phyloP scores from a whole-genome alignment of 2,329 filamentous ascomycete species.

The Aspergillus eucalypticola region DNA sequence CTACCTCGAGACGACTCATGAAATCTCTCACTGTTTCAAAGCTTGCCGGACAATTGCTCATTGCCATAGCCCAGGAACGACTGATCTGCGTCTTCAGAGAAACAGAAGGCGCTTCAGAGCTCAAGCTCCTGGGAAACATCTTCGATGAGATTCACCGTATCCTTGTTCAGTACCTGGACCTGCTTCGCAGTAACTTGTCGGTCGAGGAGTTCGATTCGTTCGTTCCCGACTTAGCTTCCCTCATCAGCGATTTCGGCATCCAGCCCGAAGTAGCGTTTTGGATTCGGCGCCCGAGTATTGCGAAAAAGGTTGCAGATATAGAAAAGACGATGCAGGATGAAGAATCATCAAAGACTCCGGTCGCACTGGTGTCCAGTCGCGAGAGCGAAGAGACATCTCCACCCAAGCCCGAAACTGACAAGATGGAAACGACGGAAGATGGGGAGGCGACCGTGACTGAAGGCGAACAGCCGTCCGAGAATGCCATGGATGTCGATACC shows the following conservation, averaged over 20 bases:
- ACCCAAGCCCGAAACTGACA: slow-evolving; percentile 21
- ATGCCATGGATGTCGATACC: slow-evolving; percentile 39
- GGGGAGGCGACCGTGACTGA: slow-evolving; percentile 21
- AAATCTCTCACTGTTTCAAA: slow-evolving; percentile 74
- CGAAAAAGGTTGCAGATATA: slow-evolving; percentile 58
- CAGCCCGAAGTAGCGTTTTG: slow-evolving; percentile 81
- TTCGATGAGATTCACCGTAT: slow-evolving; percentile 88
- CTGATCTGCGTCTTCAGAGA: slow-evolving; percentile 80
- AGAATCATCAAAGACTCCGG: slow-evolving; percentile 11
- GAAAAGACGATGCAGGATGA: slow-evolving; percentile 38
- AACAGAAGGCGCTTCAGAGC: slow-evolving; percentile 66
- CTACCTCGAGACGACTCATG: slow-evolving; percentile 76
- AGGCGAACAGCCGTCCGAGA: slow-evolving; percentile 23
- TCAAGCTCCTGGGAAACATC: slow-evolving; percentile 85
- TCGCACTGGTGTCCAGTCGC: slow-evolving; percentile 13
- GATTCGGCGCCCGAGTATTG: slow-evolving; percentile 73
- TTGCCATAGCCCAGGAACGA: slow-evolving; percentile 86
- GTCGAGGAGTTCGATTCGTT: slow-evolving; percentile 74
- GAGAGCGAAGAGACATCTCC: slow-evolving; percentile 26
- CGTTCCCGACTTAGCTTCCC: slow-evolving; percentile 71
- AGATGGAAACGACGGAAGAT: slow-evolving; percentile 38
- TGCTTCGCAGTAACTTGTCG: slow-evolving; percentile 77
- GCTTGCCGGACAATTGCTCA: slow-evolving; percentile 78
- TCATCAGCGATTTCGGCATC: slow-evolving; percentile 78
- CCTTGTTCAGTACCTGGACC: slow-evolving; percentile 83